Evolutionary conservation across 768 basidiomycete species (phyloP).

Genomic region (Strobilomyces confusus): DNA sequence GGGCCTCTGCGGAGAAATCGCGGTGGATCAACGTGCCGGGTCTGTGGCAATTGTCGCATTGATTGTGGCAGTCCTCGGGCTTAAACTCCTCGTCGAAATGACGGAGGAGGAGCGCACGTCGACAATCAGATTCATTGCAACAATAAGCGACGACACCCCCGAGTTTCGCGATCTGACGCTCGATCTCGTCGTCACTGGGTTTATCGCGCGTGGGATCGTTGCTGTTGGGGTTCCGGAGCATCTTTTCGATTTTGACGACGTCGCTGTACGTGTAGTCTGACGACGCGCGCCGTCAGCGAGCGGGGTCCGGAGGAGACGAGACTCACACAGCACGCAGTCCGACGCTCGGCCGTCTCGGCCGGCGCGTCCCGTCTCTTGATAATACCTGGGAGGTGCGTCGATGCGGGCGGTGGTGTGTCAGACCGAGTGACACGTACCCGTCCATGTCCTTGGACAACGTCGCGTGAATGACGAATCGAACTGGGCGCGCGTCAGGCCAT

Average conservation of each 20-base stretch:
- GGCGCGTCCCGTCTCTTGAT: constrained; percentile 96
- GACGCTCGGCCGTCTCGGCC: constrained; percentile 86
- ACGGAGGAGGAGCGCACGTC: constrained; percentile 81
- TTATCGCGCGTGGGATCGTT: constrained; percentile 31
- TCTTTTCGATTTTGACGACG: constrained; percentile 46
- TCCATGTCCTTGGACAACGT: constrained; percentile 80
- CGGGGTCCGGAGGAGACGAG: neutral
- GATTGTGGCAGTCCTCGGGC: constrained; percentile 53
- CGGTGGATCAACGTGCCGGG: constrained; percentile 40
- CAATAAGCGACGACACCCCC: constrained; percentile 77
- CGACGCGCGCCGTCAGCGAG: neutral
- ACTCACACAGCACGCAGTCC: constrained; percentile 82
- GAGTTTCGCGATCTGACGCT: constrained; percentile 62
- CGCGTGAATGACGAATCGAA: constrained; percentile 90
- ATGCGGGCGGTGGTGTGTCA: neutral
- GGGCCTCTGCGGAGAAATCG: constrained; percentile 62
- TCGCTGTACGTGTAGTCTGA: constrained; percentile 68
- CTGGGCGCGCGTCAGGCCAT: constrained; percentile 36
- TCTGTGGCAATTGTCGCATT: constrained; percentile 82
- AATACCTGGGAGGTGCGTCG: constrained; percentile 49
- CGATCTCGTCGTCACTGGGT: constrained; percentile 47
- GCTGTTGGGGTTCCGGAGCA: constrained; percentile 56
- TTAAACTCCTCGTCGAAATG: constrained; percentile 87
- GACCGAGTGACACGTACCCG: constrained; percentile 46
- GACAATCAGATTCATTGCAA: constrained; percentile 76